phyloP scores from a whole-genome alignment of 1,284 basidiomycete species.

The Erythrobasidium hasegawianum region DNA sequence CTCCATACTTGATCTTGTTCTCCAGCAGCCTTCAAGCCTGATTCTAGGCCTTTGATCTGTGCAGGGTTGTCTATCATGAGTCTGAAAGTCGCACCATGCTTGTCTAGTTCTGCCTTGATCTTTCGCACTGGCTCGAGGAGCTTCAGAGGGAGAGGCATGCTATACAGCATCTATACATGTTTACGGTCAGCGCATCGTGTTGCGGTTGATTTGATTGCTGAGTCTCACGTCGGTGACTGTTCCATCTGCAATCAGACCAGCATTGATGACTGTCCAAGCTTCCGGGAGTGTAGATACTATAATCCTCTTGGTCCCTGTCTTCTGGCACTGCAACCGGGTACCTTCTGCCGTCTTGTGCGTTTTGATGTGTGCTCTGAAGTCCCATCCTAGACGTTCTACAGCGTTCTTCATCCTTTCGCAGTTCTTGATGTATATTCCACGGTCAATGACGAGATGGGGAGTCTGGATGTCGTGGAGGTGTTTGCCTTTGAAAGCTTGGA shows the following conservation, averaged over 20 bases:
- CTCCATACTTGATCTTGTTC: conserved; percentile 58
- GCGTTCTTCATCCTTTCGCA: conserved; percentile 67
- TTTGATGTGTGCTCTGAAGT: conserved; percentile 77
- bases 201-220: background rate
- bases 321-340: conserved; percentile 62
- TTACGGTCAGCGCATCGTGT: background rate
- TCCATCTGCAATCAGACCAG: conserved; percentile 67
- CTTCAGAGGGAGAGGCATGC: conserved; percentile 12
- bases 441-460: conserved; percentile 72
- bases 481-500: conserved; percentile 55
- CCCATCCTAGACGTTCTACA: conserved; percentile 61
- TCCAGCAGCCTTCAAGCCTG: conserved; percentile 49
- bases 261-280: conserved; percentile 59
- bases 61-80: conserved; percentile 70
- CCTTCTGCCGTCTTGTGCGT: conserved; percentile 76
- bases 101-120: conserved; percentile 72
- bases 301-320: conserved; percentile 57
- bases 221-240: conserved; percentile 65
- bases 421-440: conserved; percentile 64
- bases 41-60: conserved; percentile 65
- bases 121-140: conserved; percentile 47
- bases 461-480: conserved; percentile 62
- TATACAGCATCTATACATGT: conserved; percentile 22
- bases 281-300: conserved; percentile 76
- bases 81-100: conserved; percentile 59